Evolutionary conservation across 2,329 filamentous ascomycete species (phyloP).

Genomic region (Dryadomyces quercus-mongolicae): DNA sequence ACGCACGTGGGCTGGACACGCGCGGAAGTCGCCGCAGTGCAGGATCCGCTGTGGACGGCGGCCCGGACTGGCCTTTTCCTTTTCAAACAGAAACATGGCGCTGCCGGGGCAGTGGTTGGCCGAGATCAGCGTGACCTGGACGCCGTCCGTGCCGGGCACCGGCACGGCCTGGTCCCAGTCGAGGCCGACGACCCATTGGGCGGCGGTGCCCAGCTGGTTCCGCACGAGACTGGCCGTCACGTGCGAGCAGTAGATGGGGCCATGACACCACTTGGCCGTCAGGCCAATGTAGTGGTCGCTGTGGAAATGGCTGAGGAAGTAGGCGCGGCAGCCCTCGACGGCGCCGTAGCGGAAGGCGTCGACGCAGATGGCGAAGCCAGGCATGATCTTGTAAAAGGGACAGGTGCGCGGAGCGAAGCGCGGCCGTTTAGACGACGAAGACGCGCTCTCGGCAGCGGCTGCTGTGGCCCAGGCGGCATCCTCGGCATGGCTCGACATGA

Average conservation of each 20-base stretch:
- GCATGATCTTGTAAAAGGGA: constrained; percentile 97
- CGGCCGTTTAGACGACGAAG: constrained; percentile 62
- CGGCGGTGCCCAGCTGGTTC: constrained; percentile 73
- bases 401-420: constrained; percentile 52
- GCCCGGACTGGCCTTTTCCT: constrained; percentile 53
- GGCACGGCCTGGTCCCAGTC: constrained; percentile 74
- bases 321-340: constrained; percentile 82
- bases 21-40: constrained; percentile 92
- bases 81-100: constrained; percentile 87
- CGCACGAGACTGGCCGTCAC: constrained; percentile 84
- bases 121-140: constrained; percentile 83
- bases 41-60: constrained; percentile 62
- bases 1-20: constrained; percentile 69
- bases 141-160: constrained; percentile 71
- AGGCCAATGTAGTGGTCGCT: constrained; percentile 95
- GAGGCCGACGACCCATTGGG: constrained; percentile 72
- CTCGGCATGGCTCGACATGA: constrained; percentile 90
- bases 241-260: constrained; percentile 91
- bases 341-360: constrained; percentile 94
- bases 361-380: constrained; percentile 82
- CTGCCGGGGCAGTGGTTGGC: constrained; percentile 96
- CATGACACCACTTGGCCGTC: constrained; percentile 78
- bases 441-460: constrained; percentile 63
- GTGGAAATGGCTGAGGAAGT: constrained; percentile 96
- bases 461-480: constrained; percentile 82